phyloP scores from a whole-genome alignment of 345 rosid genomes.

The Hypericum androsaemum region DNA sequence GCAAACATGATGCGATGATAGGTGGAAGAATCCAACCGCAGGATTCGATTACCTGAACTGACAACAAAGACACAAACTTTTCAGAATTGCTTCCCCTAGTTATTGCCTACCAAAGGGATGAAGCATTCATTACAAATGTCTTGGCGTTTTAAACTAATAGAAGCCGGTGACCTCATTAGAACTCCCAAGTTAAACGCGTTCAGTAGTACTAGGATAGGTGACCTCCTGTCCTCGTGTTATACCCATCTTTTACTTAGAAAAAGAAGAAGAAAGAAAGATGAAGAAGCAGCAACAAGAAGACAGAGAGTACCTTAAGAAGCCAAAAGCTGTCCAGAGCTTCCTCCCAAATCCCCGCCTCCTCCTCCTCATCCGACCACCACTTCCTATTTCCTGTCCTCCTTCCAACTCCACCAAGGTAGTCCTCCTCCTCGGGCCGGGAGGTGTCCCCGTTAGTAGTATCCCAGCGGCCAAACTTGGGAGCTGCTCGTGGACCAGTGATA shows the following conservation, averaged over 20 bases:
- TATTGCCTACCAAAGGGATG: not conserved
- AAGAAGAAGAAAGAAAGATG: no score
- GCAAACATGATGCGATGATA: constrained; percentile 28
- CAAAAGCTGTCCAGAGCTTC: constrained; percentile 32
- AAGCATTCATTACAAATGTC: not conserved
- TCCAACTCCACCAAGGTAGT: constrained; percentile 4
- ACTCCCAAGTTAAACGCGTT: no score
- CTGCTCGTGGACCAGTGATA: not conserved
- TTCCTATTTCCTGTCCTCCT: constrained; percentile 17
- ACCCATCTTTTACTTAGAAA: no score
- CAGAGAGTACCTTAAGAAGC: constrained; percentile 37
- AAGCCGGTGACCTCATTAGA: no score
- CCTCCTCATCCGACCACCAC: constrained; percentile 23
- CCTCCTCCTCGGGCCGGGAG: constrained; percentile 4
- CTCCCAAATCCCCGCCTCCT: constrained; percentile 19
- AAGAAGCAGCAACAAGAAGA: no score
- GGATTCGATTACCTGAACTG: constrained; percentile 44
- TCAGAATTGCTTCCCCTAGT: not conserved
- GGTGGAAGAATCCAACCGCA: constrained; percentile 49
- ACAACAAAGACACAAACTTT: constrained; percentile 10
- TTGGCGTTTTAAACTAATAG: not conserved
- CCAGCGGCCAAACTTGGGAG: constrained; percentile 15
- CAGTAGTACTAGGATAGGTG: no score
- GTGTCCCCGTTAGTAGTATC: constrained; percentile 26
- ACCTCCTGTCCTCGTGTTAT: no score